Base-by-base conservation (phyloP, 352 stramenopile species). In the Phytopythium sindhum region DNA sequence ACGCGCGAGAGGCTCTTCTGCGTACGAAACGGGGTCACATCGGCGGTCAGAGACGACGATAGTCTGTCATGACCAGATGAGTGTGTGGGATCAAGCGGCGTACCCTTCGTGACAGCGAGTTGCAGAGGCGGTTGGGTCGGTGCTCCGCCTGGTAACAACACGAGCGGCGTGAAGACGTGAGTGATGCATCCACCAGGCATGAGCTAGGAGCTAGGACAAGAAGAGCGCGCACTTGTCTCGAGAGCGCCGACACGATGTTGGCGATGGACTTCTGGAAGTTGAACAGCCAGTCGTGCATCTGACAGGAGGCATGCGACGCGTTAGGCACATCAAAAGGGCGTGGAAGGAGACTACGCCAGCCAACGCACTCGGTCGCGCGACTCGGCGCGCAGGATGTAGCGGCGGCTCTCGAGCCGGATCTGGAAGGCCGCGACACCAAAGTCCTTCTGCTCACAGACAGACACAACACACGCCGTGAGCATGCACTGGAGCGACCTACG, bases 241-340 rank as follows among this genome's bases (percentile, higher is more conserved):
- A 83, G 28, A 95, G 65, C 33, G 87, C 73, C 7, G 81, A 91
- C 26, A 95, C 82, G 48, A 95, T 91, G 66, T 88, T 95, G 17
- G 87, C 87, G 45, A 95, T 95, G 51, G 84, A 95, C 74, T 91
- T 89, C 59, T 95, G 87, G 69, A 95, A 95, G 42, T 93, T 92
- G 72, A 95, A 95, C 29, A 95, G 69, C 87, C 87, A 95, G 61
- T 93, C 82, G 60, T 93, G 84, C 87, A 95, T 95, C 86, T 93
- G 65, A n/a, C n/a, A 14, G 31, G 5, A 59, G 50, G 31, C 15
- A 65, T 39, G 3, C 26, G 21, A 57, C 14, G 42, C 17, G 7
- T 42, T 51, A 35, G 23, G 9, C 31, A 10, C 31, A 4, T 37
- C 31, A 4, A n/a, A n/a, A n/a, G n/a, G n/a, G n/a, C n/a, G n/a